Percentiles rank a stretch among this genome's conserved stretches.
Evolutionary conservation across 768 basidiomycete species (phyloP).

Genomic region (Amanita subjunquillea): DNA sequence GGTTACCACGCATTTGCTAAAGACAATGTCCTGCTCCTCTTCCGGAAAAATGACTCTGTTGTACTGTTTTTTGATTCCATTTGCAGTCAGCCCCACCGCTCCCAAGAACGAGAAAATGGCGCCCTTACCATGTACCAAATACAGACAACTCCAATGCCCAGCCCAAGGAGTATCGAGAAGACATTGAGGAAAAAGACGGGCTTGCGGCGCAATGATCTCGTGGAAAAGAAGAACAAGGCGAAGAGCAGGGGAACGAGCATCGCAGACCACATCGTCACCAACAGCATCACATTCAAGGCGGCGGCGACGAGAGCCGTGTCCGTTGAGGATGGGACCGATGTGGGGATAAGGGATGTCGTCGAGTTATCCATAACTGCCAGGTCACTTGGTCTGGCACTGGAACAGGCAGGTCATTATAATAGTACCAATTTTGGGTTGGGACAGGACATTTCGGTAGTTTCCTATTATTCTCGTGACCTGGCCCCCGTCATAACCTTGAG

Average conservation of each 20-base stretch:
- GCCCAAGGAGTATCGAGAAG: background rate
- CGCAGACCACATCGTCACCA: background rate
- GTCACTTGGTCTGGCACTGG: no score
- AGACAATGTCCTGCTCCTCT: background rate
- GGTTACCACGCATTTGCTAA: background rate
- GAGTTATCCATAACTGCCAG: no score
- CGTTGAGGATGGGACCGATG: no score
- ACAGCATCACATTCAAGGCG: background rate
- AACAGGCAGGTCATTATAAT: no score
- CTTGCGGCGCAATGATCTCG: background rate
- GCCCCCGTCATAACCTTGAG: no score
- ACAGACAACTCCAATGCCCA: background rate
- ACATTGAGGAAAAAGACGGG: background rate
- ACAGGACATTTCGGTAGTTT: no score
- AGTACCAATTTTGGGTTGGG: no score
- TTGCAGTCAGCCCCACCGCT: background rate
- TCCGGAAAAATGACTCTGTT: background rate
- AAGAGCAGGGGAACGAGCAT: constrained; percentile 2
- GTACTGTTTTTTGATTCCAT: background rate
- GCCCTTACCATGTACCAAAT: background rate
- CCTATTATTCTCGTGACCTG: no score
- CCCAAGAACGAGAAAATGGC: background rate
- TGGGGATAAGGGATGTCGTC: no score
- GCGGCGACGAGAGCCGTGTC: no score
- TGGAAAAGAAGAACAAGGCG: constrained; percentile 1